Base-by-base conservation (phyloP, 2,329 filamentous ascomycete species). In the Diaporthe sp. region DNA sequence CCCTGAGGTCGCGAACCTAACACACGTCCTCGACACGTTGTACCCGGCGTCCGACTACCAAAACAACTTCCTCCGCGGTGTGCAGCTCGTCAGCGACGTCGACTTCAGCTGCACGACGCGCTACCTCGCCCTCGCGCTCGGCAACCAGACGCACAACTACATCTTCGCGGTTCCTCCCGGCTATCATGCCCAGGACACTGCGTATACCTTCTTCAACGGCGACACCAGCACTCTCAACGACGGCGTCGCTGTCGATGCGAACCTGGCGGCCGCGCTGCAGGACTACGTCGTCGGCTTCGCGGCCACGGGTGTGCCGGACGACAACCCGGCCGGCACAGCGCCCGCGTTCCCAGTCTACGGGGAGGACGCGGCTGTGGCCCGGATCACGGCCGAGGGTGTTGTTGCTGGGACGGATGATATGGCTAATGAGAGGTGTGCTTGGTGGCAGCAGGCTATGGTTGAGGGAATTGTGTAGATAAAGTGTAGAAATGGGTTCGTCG, bases 171-270 rank as follows among this genome's bases (percentile, higher is more conserved):
- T 90, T 1, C 86, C 87, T 0, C 89, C 89, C 0, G 89, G 85
- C 10, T 82, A 89, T 49, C 90, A 92, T 79, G 88, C 86, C 25
- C 81, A 85, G 70, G 90, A 92, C 77, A 78, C 90, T 5, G 76
- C 84, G 0, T 91, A 89, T 78, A 89, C 88, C 0, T 91, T 87
- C 81, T 91, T 86, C 82, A 85, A 87, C 57, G 83, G 83, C 28
- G 81, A 81, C 71, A 79, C 78, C 9, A 79, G 80, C 51, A 81
- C 79, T 4, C 61, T 71, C 4, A 76, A 82, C 51, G 73, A 80
- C 73, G 80, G 80, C 15, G 49, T 74, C 1, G 74, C 76, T 0
- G 81, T 85, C 31, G 79, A 85, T 60, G 76, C 77, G 0, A 79
- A 78, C 0, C 73, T 86, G 4, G 85, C 85, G 3, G 73, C 74